Evolutionary conservation across 805 yeast genomes (phyloP), one percentile per base, ranked within the genome.

Genomic region (Blastobotrys chiropterorum): DNA sequence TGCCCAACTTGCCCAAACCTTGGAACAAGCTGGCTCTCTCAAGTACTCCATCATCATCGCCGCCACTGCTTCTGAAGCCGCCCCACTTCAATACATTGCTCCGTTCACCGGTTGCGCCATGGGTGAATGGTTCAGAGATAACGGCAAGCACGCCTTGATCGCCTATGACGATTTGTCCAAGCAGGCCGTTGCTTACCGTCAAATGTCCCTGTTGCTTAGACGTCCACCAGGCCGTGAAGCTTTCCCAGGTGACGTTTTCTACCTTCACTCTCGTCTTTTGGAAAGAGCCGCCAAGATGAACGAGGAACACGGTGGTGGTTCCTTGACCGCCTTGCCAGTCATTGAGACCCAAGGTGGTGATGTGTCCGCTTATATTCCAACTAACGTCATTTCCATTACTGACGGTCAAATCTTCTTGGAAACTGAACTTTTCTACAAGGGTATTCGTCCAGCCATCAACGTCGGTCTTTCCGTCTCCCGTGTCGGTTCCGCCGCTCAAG

Each of bases 111-210:
- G 90, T 65, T 86, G 96, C 74, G 96, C 99, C 70, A 90, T 94
- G 74, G 97, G 98, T 81, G 99, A 94, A 82, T 94, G 99, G 99
- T 94, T 94, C 95, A 89, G 99, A 84, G 99, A 94, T 83, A 94
- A 92, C 77, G 97, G 96, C 73, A 87, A 77, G 75, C 98, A 94
- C 78, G 95, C 98, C 67, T 80, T 92, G 79, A 94, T 92, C 76
- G 79, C 89, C 84, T 92, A 80, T 79, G 98, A 92, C 76, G 98
- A 92, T 78, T 84, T 92, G 79, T 92, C 98, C 72, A 92, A 92
- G 82, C 98, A 92, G 81, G 98, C 98, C 63, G 98, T 92, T 73
- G 98, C 98, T 65, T 92, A 92, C 89, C 95, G 98, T 83, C 98
- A 92, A 82, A 85, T 92, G 80, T 92, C 98, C 59, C 83, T 92